Evolutionary conservation across 177 flowering plant genomes (phyloP).

Genomic region (Vitis hybrid): DNA sequence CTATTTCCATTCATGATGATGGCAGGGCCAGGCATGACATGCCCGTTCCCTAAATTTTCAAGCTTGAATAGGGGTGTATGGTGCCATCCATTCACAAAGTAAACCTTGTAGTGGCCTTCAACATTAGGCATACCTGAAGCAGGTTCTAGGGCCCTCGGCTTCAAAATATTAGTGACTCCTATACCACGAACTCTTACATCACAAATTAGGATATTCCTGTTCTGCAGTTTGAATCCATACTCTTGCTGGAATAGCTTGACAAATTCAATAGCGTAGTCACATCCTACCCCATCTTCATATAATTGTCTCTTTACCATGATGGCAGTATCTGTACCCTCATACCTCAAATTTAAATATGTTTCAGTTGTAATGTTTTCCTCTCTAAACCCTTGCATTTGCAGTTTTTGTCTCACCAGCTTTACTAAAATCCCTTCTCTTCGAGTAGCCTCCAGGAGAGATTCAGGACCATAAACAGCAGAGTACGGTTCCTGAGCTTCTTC

Average conservation of each 20-base stretch:
- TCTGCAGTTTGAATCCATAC: conserved; percentile 85
- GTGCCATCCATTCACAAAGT: conserved; percentile 72
- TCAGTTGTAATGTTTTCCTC: conserved; percentile 63
- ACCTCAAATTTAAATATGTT: conserved; percentile 77
- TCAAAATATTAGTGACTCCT: conserved; percentile 87
- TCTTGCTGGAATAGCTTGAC: conserved; percentile 79
- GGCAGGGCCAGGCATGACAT: conserved; percentile 74
- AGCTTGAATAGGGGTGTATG: conserved; percentile 83
- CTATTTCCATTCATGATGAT: conserved; percentile 96
- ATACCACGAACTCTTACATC: conserved; percentile 93
- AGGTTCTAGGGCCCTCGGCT: conserved; percentile 47
- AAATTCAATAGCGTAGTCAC: conserved; percentile 73
- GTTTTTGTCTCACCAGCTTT: conserved; percentile 63
- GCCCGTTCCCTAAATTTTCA: conserved; percentile 72
- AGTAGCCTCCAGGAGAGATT: conserved; percentile 61
- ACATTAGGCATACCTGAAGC: conserved; percentile 40
- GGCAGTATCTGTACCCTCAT: conserved; percentile 96
- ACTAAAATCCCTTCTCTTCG: conserved; percentile 55
- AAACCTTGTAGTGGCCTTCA: conserved; percentile 63
- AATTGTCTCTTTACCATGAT: conserved; percentile 76
- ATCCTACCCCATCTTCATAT: conserved; percentile 30
- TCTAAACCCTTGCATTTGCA: conserved; percentile 70
- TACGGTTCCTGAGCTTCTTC: conserved; percentile 96
- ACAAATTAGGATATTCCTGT: conserved; percentile 75
- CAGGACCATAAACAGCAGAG: conserved; percentile 74